phyloP scores from a whole-genome alignment of 75 land plant genomes.

The Picea glauca region DNA sequence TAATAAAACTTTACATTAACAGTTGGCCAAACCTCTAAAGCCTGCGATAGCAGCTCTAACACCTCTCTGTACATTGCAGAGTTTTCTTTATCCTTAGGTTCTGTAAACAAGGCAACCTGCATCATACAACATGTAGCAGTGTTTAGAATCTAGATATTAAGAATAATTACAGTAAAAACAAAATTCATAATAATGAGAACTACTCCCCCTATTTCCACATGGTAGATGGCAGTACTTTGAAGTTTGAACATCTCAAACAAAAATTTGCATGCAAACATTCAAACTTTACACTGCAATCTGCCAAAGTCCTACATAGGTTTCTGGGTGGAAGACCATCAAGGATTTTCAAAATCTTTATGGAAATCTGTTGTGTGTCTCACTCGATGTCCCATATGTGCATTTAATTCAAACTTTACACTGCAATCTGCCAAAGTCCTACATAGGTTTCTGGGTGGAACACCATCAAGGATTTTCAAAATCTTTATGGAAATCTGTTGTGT shows the following conservation, averaged over 20 bases:
- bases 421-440: too few relatives aligned
- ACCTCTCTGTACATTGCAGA: constrained; percentile 94
- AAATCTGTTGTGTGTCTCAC: background rate
- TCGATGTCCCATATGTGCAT: too few relatives aligned
- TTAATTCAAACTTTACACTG: too few relatives aligned
- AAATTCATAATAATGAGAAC: too few relatives aligned
- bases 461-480: too few relatives aligned
- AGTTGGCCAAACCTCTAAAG: constrained; percentile 97
- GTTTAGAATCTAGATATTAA: background rate
- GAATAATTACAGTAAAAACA: background rate
- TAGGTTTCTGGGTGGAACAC: too few relatives aligned
- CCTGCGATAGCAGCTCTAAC: constrained; percentile 87
- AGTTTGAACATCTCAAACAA: background rate
- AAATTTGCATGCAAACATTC: background rate
- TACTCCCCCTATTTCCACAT: too few relatives aligned
- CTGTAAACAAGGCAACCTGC: constrained; percentile 96
- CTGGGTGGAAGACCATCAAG: background rate
- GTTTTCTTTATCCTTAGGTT: constrained; percentile 95
- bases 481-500: too few relatives aligned
- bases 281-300: background rate
- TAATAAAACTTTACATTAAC: constrained; percentile 98
- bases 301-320: background rate
- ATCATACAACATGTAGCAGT: constrained; percentile 1
- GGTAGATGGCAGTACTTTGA: background rate
- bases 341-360: background rate